These are phyloP conservation scores for Galium porrigens DNA, from an alignment of 305 asterid species.

Conservation along the genomic window DNA sequence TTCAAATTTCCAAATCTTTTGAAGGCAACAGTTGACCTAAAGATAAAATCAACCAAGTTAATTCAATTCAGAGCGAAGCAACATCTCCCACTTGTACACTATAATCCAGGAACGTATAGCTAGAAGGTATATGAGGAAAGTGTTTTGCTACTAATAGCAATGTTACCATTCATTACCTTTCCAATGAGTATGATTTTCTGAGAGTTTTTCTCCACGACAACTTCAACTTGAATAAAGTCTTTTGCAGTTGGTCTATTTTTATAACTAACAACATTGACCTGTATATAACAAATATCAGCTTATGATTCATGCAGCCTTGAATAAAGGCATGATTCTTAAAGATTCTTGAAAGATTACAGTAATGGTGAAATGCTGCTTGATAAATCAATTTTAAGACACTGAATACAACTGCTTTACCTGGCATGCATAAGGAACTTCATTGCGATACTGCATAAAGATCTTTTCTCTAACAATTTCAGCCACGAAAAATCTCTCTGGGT, in stretches of 20 bases:
- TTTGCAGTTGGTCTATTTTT: conserved; percentile 74
- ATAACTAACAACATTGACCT: conserved; percentile 78
- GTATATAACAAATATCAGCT: conserved; percentile 5
- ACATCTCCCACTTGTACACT: background rate
- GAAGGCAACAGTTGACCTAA: background rate
- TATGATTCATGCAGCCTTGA: background rate
- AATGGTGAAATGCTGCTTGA: background rate
- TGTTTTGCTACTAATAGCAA: background rate
- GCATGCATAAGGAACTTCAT: conserved; percentile 92
- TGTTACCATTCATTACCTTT: conserved; percentile 33
- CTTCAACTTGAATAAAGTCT: conserved; percentile 90
- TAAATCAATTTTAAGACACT: background rate
- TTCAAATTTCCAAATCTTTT: background rate
- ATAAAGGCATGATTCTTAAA: background rate
- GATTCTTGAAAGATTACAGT: background rate
- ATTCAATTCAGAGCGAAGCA: background rate
- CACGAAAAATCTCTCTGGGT: conserved; percentile 88
- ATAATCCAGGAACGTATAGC: background rate
- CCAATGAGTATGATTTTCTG: conserved; percentile 90
- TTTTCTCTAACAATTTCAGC: conserved; percentile 87
- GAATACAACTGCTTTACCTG: conserved; percentile 39
- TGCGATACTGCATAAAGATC: conserved; percentile 76
- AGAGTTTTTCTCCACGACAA: conserved; percentile 78
- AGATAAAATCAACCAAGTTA: background rate
- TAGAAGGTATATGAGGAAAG: background rate